Evolutionary conservation across 768 basidiomycete genomes (phyloP), one percentile per base, ranked within the genome.

Genomic region (Leucocoprinus sp.): DNA sequence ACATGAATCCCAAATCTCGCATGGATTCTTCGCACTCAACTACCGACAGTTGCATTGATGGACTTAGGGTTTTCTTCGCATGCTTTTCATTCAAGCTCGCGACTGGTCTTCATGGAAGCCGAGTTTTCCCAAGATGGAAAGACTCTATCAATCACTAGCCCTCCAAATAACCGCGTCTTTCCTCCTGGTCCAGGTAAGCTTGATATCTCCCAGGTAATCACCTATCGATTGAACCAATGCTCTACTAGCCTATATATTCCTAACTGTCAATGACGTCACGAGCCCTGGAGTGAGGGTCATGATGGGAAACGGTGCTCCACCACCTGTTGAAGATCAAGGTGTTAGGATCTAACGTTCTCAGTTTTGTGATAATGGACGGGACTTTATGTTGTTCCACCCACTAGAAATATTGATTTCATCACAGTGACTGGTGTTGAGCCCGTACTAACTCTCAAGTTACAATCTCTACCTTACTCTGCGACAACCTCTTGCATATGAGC

Each of bases 51-150:
- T 15, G 59, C 62, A 7, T 50, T 71, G 11, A 64, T 65, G 49
- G 68, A 71, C 45, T 57, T 69, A 14, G 67, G 69, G 0, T 70
- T 70, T 50, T 65, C 65, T 1, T 65, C 70, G 2, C 70, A 71
- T 45, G 67, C 62, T 0, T 60, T 67, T 50, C 66, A 67, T 44
- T 65, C 67, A 22, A 68, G 68, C 43, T 61, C 62, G 18, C 62
- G 64, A 6, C 52, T 67, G 4, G 64, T 69, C 2, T 62, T 64
- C 43, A 62, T 70, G 52, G 53, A 61, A 4, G 61, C 67, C 6
- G 49, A 49, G 2, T 55, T 68, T 2, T 63, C 65, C 1, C 45
- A 45, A 5, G 54, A 65, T 42, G 58, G 57, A 21, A 64, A 57
- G 44, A 55, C 60, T 2, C 55, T 70, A n/a, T 60, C 58, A 1